Evolutionary conservation across 2,329 filamentous ascomycete genomes (phyloP).

Genomic region (Thermoascus crustaceus): DNA sequence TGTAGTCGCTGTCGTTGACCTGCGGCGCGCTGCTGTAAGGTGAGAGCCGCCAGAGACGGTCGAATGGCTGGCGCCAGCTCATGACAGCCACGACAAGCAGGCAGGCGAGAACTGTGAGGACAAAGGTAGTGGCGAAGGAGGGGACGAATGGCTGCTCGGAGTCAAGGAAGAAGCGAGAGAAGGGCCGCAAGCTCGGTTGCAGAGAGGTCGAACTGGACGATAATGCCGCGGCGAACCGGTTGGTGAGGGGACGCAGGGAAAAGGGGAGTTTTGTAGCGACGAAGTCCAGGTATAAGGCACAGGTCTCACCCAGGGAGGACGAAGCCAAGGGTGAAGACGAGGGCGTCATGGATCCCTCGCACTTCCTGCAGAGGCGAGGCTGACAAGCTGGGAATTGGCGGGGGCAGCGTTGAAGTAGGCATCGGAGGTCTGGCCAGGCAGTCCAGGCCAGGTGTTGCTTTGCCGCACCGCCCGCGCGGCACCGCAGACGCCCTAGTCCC

Average conservation of each 20-base stretch:
- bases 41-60: conserved; percentile 25
- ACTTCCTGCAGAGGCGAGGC: too few relatives aligned
- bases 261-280: conserved; percentile 23
- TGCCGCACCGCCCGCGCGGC: too few relatives aligned
- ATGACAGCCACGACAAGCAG: conserved; percentile 22
- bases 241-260: conserved; percentile 25
- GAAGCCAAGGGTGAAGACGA: conserved; percentile 28
- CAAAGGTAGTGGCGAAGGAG: conserved; percentile 12
- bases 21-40: conserved; percentile 25
- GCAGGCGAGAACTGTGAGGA: conserved; percentile 20
- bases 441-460: too few relatives aligned
- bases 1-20: conserved; percentile 31
- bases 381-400: too few relatives aligned
- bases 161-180: conserved; percentile 14
- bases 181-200: conserved; percentile 10
- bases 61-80: conserved; percentile 28
- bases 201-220: conserved; percentile 13
- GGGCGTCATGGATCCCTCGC: conserved; percentile 35
- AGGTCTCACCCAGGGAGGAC: conserved; percentile 34
- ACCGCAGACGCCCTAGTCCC: too few relatives aligned
- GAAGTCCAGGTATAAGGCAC: conserved; percentile 30
- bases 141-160: not conserved
- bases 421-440: too few relatives aligned
- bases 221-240: conserved; percentile 20
- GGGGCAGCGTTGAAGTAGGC: too few relatives aligned